These are phyloP conservation scores for Triadica sebifera DNA, from an alignment of 345 rosid genomes.

Conservation along the genomic window DNA sequence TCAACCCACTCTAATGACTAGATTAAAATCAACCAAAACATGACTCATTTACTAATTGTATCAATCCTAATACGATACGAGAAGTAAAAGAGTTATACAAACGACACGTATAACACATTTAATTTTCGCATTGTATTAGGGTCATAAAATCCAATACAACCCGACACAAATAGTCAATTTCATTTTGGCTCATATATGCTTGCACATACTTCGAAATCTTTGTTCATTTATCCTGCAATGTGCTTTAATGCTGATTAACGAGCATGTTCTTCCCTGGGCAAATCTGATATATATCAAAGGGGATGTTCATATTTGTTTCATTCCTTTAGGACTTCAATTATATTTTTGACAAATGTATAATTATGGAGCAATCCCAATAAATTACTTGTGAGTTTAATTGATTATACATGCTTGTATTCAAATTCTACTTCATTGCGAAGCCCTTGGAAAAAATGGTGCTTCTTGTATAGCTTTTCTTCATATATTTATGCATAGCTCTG, in stretches of 20 bases:
- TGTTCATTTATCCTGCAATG: background rate
- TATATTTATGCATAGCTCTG: background rate
- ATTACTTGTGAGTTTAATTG: background rate
- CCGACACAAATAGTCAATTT: too few species aligned
- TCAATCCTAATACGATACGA: too few species aligned
- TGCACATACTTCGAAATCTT: slow-evolving; percentile 8
- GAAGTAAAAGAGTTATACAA: too few species aligned
- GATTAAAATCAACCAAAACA: too few species aligned
- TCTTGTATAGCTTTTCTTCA: too few species aligned
- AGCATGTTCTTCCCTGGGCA: background rate
- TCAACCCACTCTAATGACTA: too few species aligned
- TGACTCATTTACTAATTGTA: too few species aligned
- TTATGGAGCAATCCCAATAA: background rate
- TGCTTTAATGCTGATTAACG: background rate
- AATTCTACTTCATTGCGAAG: background rate
- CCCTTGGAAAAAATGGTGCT: background rate
- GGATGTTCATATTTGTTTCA: background rate
- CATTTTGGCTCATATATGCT: background rate
- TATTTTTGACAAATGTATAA: background rate
- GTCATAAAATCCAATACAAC: too few species aligned
- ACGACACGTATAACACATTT: too few species aligned
- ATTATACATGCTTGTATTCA: background rate
- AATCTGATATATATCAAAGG: slow-evolving; percentile 4
- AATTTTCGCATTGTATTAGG: too few species aligned
- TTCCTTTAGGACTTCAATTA: background rate